phyloP scores from a whole-genome alignment of 805 yeast genomes.

The Starmera caribaea region DNA sequence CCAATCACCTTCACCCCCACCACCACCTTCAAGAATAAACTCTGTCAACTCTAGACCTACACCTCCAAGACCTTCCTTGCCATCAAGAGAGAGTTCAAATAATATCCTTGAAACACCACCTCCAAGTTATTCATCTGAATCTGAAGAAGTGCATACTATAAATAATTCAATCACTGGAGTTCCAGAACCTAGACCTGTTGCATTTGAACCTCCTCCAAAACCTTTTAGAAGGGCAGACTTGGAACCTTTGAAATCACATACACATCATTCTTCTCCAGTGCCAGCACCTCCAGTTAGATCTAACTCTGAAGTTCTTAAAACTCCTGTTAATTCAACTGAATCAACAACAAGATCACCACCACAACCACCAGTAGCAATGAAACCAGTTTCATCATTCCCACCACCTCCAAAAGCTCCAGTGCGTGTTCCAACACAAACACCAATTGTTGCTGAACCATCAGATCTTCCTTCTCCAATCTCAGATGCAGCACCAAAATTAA shows the following conservation, averaged over 20 bases:
- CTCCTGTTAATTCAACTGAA: background rate
- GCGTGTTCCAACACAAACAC: slow-evolving; percentile 5
- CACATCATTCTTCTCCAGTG: background rate
- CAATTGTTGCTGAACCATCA: slow-evolving; percentile 6
- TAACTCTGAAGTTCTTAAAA: no score
- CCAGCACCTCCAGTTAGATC: background rate
- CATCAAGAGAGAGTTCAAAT: background rate
- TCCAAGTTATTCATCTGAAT: background rate
- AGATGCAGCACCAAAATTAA: slow-evolving; percentile 7
- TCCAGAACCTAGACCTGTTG: slow-evolving; percentile 2
- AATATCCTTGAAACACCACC: background rate
- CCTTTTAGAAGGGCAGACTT: slow-evolving; percentile 11
- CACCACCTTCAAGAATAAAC: background rate
- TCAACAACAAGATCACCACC: background rate
- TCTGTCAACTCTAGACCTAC: background rate
- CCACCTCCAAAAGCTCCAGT: slow-evolving; percentile 1
- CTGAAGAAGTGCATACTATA: background rate
- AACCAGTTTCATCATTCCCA: background rate
- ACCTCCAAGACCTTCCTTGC: background rate
- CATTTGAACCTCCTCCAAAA: slow-evolving; percentile 26
- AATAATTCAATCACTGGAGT: no score
- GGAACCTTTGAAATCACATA: background rate
- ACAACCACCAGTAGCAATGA: background rate
- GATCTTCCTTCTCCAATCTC: background rate
- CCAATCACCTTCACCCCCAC: slow-evolving; percentile 1